phyloP scores from a whole-genome alignment of 768 basidiomycete genomes.

The Tulasnella sp. region DNA sequence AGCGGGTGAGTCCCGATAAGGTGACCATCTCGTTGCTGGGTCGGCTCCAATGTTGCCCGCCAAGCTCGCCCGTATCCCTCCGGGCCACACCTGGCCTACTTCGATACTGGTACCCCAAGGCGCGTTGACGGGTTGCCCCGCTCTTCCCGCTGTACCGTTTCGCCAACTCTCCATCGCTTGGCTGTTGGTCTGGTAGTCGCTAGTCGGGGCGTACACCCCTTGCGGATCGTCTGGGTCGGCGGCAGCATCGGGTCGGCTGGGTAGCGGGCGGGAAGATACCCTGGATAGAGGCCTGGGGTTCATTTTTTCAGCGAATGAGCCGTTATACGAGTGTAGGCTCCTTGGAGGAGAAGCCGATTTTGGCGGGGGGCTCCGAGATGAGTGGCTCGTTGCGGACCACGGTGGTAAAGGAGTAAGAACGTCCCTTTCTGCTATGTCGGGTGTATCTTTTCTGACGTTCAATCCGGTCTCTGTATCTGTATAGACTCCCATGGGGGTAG shows the following conservation, averaged over 20 bases:
- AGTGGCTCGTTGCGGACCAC: too few species aligned
- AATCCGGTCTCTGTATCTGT: too few species aligned
- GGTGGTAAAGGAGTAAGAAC: too few species aligned
- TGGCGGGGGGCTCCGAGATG: too few species aligned
- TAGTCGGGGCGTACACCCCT: not conserved
- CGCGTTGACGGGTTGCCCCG: not conserved
- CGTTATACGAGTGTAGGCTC: too few species aligned
- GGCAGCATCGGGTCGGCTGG: not conserved
- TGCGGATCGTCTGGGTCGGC: not conserved
- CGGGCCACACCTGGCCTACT: not conserved
- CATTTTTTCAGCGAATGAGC: too few species aligned
- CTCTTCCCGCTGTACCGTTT: not conserved
- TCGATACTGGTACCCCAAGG: not conserved
- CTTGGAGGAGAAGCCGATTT: too few species aligned
- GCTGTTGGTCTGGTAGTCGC: not conserved
- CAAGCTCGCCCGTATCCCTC: not conserved
- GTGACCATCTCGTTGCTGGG: not conserved
- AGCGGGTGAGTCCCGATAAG: not conserved
- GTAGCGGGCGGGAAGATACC: too few species aligned
- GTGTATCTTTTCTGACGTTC: too few species aligned
- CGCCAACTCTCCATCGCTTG: not conserved
- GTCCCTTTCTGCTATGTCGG: too few species aligned
- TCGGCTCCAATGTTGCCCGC: not conserved
- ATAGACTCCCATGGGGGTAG: not conserved
- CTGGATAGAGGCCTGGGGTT: too few species aligned